A percentile compares a stretch with the other conserved stretches of the same genome.
Evolutionary conservation across 1,284 basidiomycete genomes (phyloP).

Genomic region (Amylostereum areolatum): DNA sequence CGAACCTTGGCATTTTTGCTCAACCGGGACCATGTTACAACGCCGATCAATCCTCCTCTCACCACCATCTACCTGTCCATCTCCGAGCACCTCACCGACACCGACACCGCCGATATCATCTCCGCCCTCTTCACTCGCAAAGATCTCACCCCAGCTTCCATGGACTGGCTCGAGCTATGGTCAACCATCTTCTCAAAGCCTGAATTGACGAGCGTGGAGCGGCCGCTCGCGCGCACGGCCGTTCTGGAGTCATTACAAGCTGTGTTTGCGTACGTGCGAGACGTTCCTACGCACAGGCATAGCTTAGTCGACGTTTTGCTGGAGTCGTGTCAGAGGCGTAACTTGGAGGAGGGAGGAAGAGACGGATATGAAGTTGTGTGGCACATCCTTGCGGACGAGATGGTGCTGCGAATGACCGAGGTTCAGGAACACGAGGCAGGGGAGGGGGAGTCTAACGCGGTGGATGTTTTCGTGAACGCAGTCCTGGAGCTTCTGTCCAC

Average conservation of each 20-base stretch:
- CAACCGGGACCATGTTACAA: slow-evolving; percentile 47
- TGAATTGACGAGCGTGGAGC: slow-evolving; percentile 36
- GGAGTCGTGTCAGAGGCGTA: slow-evolving; percentile 41
- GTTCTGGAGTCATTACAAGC: slow-evolving; percentile 48
- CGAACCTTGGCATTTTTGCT: slow-evolving; percentile 54
- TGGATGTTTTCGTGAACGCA: slow-evolving; percentile 11
- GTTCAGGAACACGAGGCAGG: slow-evolving; percentile 19
- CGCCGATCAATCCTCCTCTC: slow-evolving; percentile 51
- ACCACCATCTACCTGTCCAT: slow-evolving; percentile 57
- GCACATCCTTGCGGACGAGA: slow-evolving; percentile 58
- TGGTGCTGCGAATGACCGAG: slow-evolving; percentile 45
- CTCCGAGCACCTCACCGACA: slow-evolving; percentile 56
- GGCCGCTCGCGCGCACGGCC: slow-evolving; percentile 49
- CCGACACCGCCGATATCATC: slow-evolving; percentile 55
- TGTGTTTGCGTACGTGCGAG: slow-evolving; percentile 59
- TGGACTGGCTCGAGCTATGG: slow-evolving; percentile 68
- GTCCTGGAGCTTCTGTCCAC: slow-evolving; percentile 14
- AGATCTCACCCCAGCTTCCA: slow-evolving; percentile 60
- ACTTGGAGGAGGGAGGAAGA: slow-evolving; percentile 23
- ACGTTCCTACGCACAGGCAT: slow-evolving; percentile 59
- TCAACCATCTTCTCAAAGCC: slow-evolving; percentile 44
- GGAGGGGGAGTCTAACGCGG: not conserved
- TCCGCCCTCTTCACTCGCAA: slow-evolving; percentile 56
- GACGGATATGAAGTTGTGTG: slow-evolving; percentile 47
- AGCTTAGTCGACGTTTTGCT: slow-evolving; percentile 56